Percentiles rank a stretch among this genome's conserved stretches.
phyloP scores from a whole-genome alignment of 495 filamentous ascomycete genomes.

The Penicillium coprophilum region DNA sequence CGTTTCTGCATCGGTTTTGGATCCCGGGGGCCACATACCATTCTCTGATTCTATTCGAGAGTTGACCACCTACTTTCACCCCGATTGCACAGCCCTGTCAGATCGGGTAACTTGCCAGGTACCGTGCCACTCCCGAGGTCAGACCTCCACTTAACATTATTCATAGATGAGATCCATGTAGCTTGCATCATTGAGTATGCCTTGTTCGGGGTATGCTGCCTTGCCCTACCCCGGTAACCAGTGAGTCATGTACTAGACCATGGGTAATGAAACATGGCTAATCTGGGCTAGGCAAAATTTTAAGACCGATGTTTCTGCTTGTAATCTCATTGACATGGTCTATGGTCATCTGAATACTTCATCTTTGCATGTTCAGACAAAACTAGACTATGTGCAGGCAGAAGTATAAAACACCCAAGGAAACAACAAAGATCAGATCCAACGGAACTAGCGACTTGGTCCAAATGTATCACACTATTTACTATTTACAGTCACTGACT shows the following conservation, averaged over 20 bases:
- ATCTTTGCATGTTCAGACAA: too few species aligned
- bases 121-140: conserved; percentile 4
- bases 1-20: neutral
- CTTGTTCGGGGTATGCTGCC: neutral
- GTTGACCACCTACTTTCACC: neutral
- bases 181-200: neutral
- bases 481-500: neutral
- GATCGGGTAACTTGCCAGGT: conserved; percentile 11
- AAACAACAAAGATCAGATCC: neutral
- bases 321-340: neutral
- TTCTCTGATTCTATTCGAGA: neutral
- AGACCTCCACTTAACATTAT: neutral
- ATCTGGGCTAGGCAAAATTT: neutral
- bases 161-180: neutral
- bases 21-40: conserved; percentile 4
- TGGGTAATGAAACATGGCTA: neutral
- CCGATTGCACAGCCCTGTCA: conserved; percentile 7
- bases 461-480: neutral
- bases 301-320: neutral
- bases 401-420: neutral
- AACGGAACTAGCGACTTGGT: neutral
- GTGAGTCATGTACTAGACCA: conserved; percentile 1
- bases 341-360: neutral
- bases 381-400: neutral
- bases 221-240: neutral